Evolutionary conservation across 2,329 filamentous ascomycete genomes (phyloP).

Genomic region (Ilyonectria mors-panacis): DNA sequence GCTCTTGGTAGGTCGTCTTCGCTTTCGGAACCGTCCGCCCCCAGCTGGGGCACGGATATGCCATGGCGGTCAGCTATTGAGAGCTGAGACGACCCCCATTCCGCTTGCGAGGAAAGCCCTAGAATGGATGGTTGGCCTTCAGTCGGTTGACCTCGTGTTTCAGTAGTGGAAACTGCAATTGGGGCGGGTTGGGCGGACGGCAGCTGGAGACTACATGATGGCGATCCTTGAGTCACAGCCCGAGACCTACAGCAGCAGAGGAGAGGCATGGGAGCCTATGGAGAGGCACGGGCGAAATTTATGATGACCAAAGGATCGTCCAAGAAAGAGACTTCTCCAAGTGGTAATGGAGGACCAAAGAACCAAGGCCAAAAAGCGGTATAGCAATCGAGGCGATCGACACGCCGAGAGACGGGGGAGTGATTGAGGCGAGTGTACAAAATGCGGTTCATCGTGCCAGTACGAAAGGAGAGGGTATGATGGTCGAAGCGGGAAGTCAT

Average conservation of each 20-base stretch:
- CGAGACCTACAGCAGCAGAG: slow-evolving; percentile 46
- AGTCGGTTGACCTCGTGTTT: slow-evolving; percentile 1
- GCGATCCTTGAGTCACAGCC: slow-evolving; percentile 15
- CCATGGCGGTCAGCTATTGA: slow-evolving; percentile 8
- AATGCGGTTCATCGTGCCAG: not conserved
- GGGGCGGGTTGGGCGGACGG: slow-evolving; percentile 19
- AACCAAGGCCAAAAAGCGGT: slow-evolving; percentile 22
- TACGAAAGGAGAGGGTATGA: not conserved
- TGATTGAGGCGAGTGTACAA: not conserved
- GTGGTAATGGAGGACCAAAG: slow-evolving; percentile 18
- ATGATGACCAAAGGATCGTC: slow-evolving; percentile 16
- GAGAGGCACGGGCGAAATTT: not conserved
- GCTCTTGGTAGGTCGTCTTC: slow-evolving; percentile 51
- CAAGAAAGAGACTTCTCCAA: slow-evolving; percentile 33
- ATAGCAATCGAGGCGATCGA: slow-evolving; percentile 14
- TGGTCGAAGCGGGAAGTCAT: not conserved
- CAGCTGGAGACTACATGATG: slow-evolving; percentile 7
- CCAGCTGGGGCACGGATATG: slow-evolving; percentile 45
- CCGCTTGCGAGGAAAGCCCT: slow-evolving; percentile 31
- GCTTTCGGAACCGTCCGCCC: slow-evolving; percentile 58
- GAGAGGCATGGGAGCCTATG: slow-evolving; percentile 33
- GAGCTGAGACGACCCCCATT: slow-evolving; percentile 24
- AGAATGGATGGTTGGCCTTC: slow-evolving; percentile 19
- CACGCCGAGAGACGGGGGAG: not conserved
- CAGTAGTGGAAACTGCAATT: not conserved